Conservation (phyloP, 2,329 filamentous ascomycete species). For the Arthrobotrys sinensis region DNA sequence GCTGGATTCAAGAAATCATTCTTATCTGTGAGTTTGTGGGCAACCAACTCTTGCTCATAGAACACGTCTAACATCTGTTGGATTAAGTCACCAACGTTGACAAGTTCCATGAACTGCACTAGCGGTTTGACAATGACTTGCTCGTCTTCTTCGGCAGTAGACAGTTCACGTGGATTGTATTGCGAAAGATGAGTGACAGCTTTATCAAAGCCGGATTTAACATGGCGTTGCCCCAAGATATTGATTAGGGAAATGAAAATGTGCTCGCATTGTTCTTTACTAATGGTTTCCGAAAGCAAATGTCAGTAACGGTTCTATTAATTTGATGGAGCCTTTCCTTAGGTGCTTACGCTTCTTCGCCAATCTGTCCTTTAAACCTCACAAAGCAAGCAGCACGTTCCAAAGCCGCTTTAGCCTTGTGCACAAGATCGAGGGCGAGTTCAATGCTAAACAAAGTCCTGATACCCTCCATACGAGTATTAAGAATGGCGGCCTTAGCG, state of each 20-base stretch:
- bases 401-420: conserved; percentile 87
- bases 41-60: conserved; percentile 92
- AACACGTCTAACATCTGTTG: conserved; percentile 99
- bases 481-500: conserved; percentile 98
- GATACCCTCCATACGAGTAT: conserved; percentile 92
- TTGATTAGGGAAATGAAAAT: conserved; percentile 90
- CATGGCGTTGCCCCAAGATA: conserved; percentile 86
- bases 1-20: conserved; percentile 96
- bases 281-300: conserved; percentile 40
- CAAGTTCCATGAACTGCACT: conserved; percentile 94
- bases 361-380: conserved; percentile 81
- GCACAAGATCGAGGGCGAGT: conserved; percentile 89
- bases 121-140: conserved; percentile 82
- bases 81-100: conserved; percentile 97
- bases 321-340: not conserved
- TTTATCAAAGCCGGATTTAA: conserved; percentile 93
- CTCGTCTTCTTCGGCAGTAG: conserved; percentile 75
- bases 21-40: conserved; percentile 85
- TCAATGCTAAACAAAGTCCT: conserved; percentile 96
- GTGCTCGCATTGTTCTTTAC: conserved; percentile 82
- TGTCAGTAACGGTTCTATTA: not conserved
- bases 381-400: conserved; percentile 89
- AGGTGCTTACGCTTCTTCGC: conserved; percentile 78
- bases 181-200: conserved; percentile 90
- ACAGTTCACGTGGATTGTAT: conserved; percentile 90